Conservation (phyloP, 1,139 yeast species). For the Debaryomycetaceae sp. region DNA sequence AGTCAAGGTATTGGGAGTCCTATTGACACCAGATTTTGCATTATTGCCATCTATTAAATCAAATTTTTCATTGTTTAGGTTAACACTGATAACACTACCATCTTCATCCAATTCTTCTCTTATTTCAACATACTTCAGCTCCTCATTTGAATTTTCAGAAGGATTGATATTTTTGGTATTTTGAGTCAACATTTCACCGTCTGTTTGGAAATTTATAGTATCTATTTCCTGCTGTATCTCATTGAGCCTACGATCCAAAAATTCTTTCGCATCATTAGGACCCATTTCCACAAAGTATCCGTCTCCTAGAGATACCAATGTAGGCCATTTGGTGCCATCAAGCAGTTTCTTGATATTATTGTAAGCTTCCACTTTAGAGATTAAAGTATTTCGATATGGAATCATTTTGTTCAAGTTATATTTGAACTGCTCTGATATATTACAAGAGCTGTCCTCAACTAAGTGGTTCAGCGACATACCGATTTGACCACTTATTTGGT, state of each 20-base stretch:
- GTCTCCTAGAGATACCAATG: slow-evolving; percentile 40
- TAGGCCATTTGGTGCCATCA: not conserved
- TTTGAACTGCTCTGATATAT: no score
- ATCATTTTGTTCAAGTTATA: not conserved
- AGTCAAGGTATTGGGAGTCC: not conserved
- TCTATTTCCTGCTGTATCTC: slow-evolving; percentile 37
- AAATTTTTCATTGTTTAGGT: slow-evolving; percentile 21
- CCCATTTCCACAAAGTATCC: slow-evolving; percentile 56
- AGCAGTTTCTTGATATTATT: slow-evolving; percentile 7
- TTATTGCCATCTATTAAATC: no score
- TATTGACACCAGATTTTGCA: slow-evolving; percentile 9
- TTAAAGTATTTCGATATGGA: slow-evolving; percentile 8
- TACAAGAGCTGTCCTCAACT: no score
- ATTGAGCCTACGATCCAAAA: slow-evolving; percentile 38
- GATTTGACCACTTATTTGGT: no score
- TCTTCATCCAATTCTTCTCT: slow-evolving; percentile 82
- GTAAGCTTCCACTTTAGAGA: slow-evolving; percentile 11
- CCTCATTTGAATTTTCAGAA: slow-evolving; percentile 32
- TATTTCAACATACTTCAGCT: slow-evolving; percentile 70
- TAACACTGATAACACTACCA: slow-evolving; percentile 54
- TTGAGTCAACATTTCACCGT: slow-evolving; percentile 4
- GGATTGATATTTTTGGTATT: slow-evolving; percentile 3
- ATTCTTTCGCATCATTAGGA: slow-evolving; percentile 40
- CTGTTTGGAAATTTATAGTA: slow-evolving; percentile 35
- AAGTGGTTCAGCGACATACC: no score